phyloP scores from a whole-genome alignment of 805 yeast species.

The Myxozyma geophila region DNA sequence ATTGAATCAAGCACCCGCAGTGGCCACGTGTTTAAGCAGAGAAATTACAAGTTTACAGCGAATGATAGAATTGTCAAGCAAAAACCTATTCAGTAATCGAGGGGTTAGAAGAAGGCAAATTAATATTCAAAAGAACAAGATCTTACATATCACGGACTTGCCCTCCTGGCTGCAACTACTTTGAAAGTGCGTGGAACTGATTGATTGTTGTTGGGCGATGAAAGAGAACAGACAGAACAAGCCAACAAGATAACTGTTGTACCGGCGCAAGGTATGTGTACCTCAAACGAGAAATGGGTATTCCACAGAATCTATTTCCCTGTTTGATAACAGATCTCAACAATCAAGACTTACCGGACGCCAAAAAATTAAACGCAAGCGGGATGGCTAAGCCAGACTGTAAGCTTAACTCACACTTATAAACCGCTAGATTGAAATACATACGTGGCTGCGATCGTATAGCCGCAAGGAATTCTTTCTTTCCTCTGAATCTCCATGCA shows the following conservation, averaged over 20 bases:
- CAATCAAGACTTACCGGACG: slow-evolving; percentile 69
- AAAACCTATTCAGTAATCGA: background rate
- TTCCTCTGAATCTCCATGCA: slow-evolving; percentile 59
- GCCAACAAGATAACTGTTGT: background rate
- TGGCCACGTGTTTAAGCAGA: slow-evolving; percentile 27
- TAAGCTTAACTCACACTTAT: background rate
- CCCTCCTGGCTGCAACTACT: slow-evolving; percentile 14
- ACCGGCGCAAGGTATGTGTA: background rate
- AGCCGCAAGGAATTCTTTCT: slow-evolving; percentile 67
- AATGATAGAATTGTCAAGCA: too few relatives aligned
- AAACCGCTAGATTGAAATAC: slow-evolving; percentile 13
- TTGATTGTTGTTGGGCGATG: background rate
- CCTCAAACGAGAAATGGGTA: slow-evolving; percentile 4
- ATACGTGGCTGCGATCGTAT: slow-evolving; percentile 76
- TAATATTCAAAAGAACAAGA: background rate
- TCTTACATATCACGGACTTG: background rate
- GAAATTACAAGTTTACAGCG: background rate
- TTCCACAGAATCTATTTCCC: background rate
- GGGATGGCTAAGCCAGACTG: slow-evolving; percentile 53
- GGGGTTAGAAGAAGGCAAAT: background rate
- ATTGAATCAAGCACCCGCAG: slow-evolving; percentile 54
- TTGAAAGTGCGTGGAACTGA: slow-evolving; percentile 5
- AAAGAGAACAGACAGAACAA: background rate
- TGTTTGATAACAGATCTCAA: background rate
- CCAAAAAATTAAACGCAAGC: slow-evolving; percentile 83